A percentile compares a stretch with the other conserved stretches of the same genome.
Evolutionary conservation across 106 monocot genomes (phyloP).

Genomic region (Dactylorhiza incarnata): DNA sequence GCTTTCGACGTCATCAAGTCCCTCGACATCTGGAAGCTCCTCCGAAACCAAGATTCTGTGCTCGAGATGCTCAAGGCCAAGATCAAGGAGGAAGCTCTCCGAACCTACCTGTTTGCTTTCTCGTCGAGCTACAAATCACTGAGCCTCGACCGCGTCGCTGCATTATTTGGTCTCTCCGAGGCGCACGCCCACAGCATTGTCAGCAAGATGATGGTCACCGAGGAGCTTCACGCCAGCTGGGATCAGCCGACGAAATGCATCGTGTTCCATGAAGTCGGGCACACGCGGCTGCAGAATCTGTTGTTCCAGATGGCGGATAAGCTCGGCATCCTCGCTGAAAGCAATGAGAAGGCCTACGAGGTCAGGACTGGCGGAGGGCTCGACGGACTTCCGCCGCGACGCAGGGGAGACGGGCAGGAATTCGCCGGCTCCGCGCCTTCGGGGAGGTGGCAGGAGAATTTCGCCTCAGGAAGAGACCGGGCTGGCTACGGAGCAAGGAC

Average conservation of each 20-base stretch:
- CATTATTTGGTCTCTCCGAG: constrained; percentile 68
- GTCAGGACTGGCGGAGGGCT: constrained; percentile 75
- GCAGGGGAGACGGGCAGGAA: constrained; percentile 60
- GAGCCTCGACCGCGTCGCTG: constrained; percentile 57
- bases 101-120: constrained; percentile 74
- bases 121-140: constrained; percentile 76
- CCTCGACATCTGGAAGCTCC: constrained; percentile 76
- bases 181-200: constrained; percentile 55
- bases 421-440: constrained; percentile 17
- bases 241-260: constrained; percentile 76
- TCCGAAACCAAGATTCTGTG: constrained; percentile 46
- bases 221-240: constrained; percentile 94
- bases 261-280: constrained; percentile 74
- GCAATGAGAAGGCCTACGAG: constrained; percentile 85
- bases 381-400: constrained; percentile 61
- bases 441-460: constrained; percentile 83
- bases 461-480: constrained; percentile 24
- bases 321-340: constrained; percentile 70
- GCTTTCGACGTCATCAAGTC: constrained; percentile 46
- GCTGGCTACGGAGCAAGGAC: constrained; percentile 29
- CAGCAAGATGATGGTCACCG: constrained; percentile 86
- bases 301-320: constrained; percentile 87
- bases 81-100: constrained; percentile 78
- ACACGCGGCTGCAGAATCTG: constrained; percentile 68
- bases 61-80: constrained; percentile 70